Conservation (phyloP, 2,329 filamentous ascomycete genomes). For the Diplodia intermedia region DNA sequence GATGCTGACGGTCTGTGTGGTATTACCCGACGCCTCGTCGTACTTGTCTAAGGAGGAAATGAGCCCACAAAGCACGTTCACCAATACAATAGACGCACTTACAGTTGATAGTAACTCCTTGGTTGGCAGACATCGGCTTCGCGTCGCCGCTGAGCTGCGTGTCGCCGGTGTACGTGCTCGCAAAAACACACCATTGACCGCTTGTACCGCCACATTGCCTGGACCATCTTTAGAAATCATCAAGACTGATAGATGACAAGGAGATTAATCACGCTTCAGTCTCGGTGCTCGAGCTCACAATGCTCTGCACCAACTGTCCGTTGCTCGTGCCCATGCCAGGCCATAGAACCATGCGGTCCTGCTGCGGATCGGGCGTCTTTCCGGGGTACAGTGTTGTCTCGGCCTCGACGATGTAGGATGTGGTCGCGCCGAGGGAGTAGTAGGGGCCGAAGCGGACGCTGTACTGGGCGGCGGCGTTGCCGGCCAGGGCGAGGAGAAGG, state of each 20-base stretch:
- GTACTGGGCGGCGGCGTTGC: constrained; percentile 36
- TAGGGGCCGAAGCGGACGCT: constrained; percentile 37
- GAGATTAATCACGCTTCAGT: background rate
- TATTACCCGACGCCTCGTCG: constrained; percentile 50
- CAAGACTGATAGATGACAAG: too few species aligned
- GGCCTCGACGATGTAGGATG: constrained; percentile 55
- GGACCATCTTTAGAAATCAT: background rate
- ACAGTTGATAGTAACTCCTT: constrained; percentile 52
- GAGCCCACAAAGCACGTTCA: background rate
- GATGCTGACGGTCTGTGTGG: constrained; percentile 51
- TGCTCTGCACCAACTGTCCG: constrained; percentile 59
- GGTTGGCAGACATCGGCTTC: constrained; percentile 38
- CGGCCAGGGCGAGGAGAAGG: constrained; percentile 34
- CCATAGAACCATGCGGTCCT: constrained; percentile 54
- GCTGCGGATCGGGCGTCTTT: constrained; percentile 45
- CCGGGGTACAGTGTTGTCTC: constrained; percentile 55
- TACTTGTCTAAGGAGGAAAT: constrained; percentile 42
- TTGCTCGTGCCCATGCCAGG: constrained; percentile 60
- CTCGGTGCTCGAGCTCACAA: constrained; percentile 37
- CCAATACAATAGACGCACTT: background rate
- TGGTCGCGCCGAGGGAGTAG: constrained; percentile 47
- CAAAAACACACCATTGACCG: constrained; percentile 53
- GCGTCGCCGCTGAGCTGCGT: constrained; percentile 47
- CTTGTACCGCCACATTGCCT: constrained; percentile 20
- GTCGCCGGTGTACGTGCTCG: constrained; percentile 43